phyloP scores from a whole-genome alignment of 345 rosid species.

The rapeseed (Brassica napus) region Da-Ae NC_063446.1:67540001-67540500 shows the following conservation, averaged over 20 bases:
- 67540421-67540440: too few species aligned
- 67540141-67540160: not conserved
- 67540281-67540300: not conserved
- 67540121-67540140: not conserved
- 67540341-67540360: too few species aligned
- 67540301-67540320: too few species aligned
- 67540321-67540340: too few species aligned
- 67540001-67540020: not conserved
- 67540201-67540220: not conserved
- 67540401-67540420: too few species aligned
- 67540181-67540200: not conserved
- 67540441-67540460: too few species aligned
- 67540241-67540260: not conserved
- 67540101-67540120: not conserved
- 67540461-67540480: too few species aligned
- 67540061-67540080: not conserved
- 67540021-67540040: not conserved
- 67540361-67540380: too few species aligned
- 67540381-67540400: too few species aligned
- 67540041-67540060: not conserved
- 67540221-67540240: not conserved
- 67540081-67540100: not conserved
- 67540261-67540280: not conserved
- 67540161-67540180: not conserved
- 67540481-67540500: too few species aligned